Percentiles rank a stretch among this genome's conserved stretches.
Conservation (phyloP, 2,329 filamentous ascomycete genomes). For the Penicillium expansum region DNA sequence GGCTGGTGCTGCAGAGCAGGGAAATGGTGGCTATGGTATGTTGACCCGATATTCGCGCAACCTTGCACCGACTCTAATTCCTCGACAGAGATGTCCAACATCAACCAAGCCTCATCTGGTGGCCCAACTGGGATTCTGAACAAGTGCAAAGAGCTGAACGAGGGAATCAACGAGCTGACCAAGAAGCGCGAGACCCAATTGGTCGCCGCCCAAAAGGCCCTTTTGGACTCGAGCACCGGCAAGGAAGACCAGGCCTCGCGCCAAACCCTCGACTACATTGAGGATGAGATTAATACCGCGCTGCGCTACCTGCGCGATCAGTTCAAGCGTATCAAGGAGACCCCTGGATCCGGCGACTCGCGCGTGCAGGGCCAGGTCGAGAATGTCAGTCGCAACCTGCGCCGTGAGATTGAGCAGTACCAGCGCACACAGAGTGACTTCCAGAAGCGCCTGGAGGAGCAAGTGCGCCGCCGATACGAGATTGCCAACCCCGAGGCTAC, state of each 20-base stretch:
- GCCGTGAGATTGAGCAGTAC: slow-evolving; percentile 76
- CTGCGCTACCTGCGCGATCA: slow-evolving; percentile 78
- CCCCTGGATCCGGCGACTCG: slow-evolving; percentile 68
- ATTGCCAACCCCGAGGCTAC: slow-evolving; percentile 82
- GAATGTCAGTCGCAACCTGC: slow-evolving; percentile 74
- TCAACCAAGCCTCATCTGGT: slow-evolving; percentile 29
- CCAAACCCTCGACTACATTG: slow-evolving; percentile 69
- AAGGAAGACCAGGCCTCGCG: slow-evolving; percentile 63
- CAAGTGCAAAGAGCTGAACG: slow-evolving; percentile 77
- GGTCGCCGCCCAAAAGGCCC: slow-evolving; percentile 65
- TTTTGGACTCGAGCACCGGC: slow-evolving; percentile 72
- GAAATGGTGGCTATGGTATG: slow-evolving; percentile 40
- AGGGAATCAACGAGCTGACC: slow-evolving; percentile 72
- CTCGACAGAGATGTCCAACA: slow-evolving; percentile 43
- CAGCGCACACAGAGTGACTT: slow-evolving; percentile 77
- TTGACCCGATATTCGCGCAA: slow-evolving; percentile 8
- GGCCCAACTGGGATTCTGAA: slow-evolving; percentile 79
- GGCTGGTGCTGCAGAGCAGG: slow-evolving; percentile 32
- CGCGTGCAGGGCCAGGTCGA: slow-evolving; percentile 79
- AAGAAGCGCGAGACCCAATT: slow-evolving; percentile 49
- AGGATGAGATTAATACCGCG: slow-evolving; percentile 74
- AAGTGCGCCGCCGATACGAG: slow-evolving; percentile 84
- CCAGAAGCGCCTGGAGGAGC: slow-evolving; percentile 74
- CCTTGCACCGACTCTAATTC: slow-evolving; percentile 15
- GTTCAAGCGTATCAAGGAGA: slow-evolving; percentile 78